Evolutionary conservation across 371 early-diverging fungal species (phyloP).

Genomic region (Caulochytrium protostelioides): DNA sequence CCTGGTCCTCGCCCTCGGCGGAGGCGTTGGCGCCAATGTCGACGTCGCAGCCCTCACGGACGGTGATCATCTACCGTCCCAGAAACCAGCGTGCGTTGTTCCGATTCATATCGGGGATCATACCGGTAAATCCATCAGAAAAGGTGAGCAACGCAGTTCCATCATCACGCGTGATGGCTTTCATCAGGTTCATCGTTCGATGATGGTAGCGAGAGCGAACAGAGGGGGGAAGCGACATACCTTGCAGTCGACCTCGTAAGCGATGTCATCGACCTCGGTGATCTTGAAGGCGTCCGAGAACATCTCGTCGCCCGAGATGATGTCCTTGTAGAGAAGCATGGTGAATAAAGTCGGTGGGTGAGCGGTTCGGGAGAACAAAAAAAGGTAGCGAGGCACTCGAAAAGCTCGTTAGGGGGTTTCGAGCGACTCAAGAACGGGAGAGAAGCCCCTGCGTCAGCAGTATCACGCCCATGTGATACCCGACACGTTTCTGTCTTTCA

Average conservation of each 20-base stretch:
- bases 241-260: conserved; percentile 58
- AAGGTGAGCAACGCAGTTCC: not conserved
- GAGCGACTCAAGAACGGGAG: no score
- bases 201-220: not conserved
- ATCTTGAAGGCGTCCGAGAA: conserved; percentile 70
- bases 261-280: conserved; percentile 41
- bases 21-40: conserved; percentile 89
- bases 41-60: conserved; percentile 42
- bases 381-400: no score
- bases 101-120: not conserved
- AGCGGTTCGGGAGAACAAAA: no score
- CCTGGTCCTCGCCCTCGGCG: conserved; percentile 53
- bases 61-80: conserved; percentile 31
- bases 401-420: no score
- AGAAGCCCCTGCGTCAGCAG: no score
- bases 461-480: no score
- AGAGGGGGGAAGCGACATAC: conserved; percentile 8
- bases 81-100: no score
- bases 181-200: not conserved
- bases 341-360: no score
- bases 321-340: conserved; percentile 42
- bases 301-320: conserved; percentile 62
- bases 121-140: not conserved
- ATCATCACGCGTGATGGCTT: not conserved
- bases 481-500: no score